A percentile compares a stretch with the other conserved stretches of the same genome.
Conservation (phyloP, 371 early-diverging fungal species). For the Zancudomyces culisetae region DNA sequence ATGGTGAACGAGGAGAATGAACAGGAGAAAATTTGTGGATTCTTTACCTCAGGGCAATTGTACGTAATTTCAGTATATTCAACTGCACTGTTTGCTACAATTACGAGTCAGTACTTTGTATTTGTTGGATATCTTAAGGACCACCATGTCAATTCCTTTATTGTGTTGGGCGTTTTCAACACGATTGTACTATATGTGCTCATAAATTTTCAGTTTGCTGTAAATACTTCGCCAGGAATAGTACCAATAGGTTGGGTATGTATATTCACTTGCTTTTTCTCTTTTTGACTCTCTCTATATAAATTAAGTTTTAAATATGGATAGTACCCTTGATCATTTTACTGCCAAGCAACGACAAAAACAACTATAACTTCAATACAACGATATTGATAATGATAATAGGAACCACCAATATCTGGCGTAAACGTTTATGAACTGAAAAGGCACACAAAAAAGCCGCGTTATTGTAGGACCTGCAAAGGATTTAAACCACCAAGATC, state of each 20-base stretch:
- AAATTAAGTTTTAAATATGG: too few relatives aligned
- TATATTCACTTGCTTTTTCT: background rate
- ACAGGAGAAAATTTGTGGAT: background rate
- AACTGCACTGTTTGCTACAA: constrained; percentile 32
- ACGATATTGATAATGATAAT: background rate
- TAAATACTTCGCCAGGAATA: constrained; percentile 54
- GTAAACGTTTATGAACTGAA: constrained; percentile 46
- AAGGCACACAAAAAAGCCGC: constrained; percentile 40
- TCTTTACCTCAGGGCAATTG: constrained; percentile 5
- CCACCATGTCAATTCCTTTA: constrained; percentile 9
- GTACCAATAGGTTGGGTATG: constrained; percentile 37
- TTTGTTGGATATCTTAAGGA: constrained; percentile 32
- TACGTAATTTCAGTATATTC: constrained; percentile 28
- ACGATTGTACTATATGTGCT: constrained; percentile 38
- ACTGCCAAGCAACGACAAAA: too few relatives aligned
- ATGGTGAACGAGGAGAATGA: background rate
- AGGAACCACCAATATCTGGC: constrained; percentile 26
- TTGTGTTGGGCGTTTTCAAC: constrained; percentile 43
- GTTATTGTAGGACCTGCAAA: constrained; percentile 58
- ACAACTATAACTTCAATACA: background rate
- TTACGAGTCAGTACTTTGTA: constrained; percentile 32
- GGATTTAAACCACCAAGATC: constrained; percentile 60
- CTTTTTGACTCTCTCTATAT: too few relatives aligned
- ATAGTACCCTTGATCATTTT: too few relatives aligned
- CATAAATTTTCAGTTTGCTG: constrained; percentile 64